Evolutionary conservation across 352 stramenopile species (phyloP), one percentile per base, ranked within the genome.

Genomic region (Pythium brassicae): DNA sequence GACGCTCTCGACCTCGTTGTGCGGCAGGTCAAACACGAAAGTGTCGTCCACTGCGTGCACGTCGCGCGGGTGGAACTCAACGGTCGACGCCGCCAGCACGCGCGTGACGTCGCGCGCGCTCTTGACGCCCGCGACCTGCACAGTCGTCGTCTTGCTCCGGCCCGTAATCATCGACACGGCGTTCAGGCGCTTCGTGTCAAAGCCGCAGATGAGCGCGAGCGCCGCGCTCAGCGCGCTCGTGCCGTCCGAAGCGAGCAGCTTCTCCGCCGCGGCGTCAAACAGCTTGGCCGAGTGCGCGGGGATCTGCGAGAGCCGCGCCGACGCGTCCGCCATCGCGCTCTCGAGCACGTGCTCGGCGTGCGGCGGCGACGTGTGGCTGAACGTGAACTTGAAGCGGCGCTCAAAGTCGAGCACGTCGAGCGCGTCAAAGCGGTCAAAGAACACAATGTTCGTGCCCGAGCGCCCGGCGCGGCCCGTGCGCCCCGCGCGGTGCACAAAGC

Each of bases 401-500:
- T 92, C 76, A 65, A 92, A 86, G 50, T 89, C 78, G 10, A 78
- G 54, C 35, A 94, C 74, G n/a, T 94, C 82, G 49, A 67, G 48
- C 3, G 73, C 55, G 40, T 92, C 80, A 27, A 64, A 69, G 49
- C 74, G 72, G 57, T 94, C 84, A 39, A 91, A 92, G 59, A 92
- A 88, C 43, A 98, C 74, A 32, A 88, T 93, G 71, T 91, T 92
- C 34, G 79, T 89, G 29, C 85, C 85, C 26, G 71, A 82, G 37
- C 82, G 85, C 47, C 87, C 82, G 14, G 92, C 92, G 42, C 92
- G 83, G 17, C 92, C 91, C 5, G 92, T 97, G 50, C 92, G 84
- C 19, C 92, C 92, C 22, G 87, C 89, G 34, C 94, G 89, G 65
- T 98, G 94, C 43, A 98, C 88, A 57, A 98, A 98, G 53, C 85